phyloP scores from a whole-genome alignment of 306 rosid genomes.

The Begonia loranthoides region DNA sequence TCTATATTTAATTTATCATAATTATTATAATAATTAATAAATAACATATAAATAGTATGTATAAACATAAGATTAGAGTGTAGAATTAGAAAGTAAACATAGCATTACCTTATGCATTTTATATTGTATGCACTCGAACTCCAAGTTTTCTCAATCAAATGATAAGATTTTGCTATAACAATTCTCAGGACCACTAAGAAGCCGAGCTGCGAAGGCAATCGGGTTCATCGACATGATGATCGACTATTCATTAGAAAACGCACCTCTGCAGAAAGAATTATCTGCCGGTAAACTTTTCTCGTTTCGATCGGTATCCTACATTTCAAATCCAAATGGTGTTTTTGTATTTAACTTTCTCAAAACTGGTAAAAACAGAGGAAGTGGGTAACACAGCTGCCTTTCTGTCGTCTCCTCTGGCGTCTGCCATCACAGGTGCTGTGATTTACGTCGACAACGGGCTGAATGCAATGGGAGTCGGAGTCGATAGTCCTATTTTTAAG shows the following conservation, averaged over 20 bases:
- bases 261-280: constrained; percentile 72
- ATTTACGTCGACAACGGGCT: constrained; percentile 80
- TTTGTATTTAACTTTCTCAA: neutral
- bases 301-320: neutral
- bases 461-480: constrained; percentile 87
- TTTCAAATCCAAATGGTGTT: too few relatives aligned
- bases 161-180: neutral
- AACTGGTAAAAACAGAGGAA: constrained; percentile 48
- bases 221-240: constrained; percentile 88
- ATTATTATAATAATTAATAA: too few relatives aligned
- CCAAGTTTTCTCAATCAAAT: too few relatives aligned
- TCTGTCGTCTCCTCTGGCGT: constrained; percentile 73
- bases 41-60: too few relatives aligned
- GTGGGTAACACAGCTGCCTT: constrained; percentile 82
- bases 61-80: too few relatives aligned
- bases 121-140: too few relatives aligned
- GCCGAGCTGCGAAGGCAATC: constrained; percentile 90
- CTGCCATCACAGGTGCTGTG: constrained; percentile 74
- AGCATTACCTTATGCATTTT: too few relatives aligned
- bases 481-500: constrained; percentile 44
- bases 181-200: constrained; percentile 66
- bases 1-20: too few relatives aligned
- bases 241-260: constrained; percentile 63
- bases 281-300: constrained; percentile 38
- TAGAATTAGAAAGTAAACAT: too few relatives aligned